These are phyloP conservation scores for Ustilago trichophora DNA, from an alignment of 1,284 basidiomycete species.

Conservation along the genomic window DNA sequence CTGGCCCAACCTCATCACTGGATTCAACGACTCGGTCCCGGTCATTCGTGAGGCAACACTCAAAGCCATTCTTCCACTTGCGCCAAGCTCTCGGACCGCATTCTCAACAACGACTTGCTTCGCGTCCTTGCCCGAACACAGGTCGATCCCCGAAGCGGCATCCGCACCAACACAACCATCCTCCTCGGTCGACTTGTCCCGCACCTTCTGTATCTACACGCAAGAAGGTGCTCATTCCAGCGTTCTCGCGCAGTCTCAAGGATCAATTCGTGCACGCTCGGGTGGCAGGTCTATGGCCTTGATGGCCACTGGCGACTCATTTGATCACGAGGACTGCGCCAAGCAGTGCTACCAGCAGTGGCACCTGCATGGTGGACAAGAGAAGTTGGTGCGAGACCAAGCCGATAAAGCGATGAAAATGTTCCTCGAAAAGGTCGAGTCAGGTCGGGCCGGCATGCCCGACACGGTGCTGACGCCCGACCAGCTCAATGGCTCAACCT, in stretches of 20 bases:
- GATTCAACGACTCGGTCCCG: constrained; percentile 91
- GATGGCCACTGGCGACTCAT: constrained; percentile 92
- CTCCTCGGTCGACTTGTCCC: constrained; percentile 90
- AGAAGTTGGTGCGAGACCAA: constrained; percentile 61
- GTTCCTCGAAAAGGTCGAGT: constrained; percentile 55
- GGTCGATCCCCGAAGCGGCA: constrained; percentile 88
- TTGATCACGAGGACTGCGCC: constrained; percentile 69
- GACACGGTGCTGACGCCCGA: constrained; percentile 47
- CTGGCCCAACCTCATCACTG: constrained; percentile 93
- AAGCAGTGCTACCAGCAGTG: constrained; percentile 55
- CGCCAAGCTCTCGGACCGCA: constrained; percentile 82
- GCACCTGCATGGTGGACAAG: constrained; percentile 61
- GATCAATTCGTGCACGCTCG: constrained; percentile 92
- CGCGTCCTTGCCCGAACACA: constrained; percentile 92
- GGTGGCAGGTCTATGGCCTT: constrained; percentile 95
- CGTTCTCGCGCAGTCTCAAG: constrained; percentile 88
- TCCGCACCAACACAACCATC: constrained; percentile 97
- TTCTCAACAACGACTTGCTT: constrained; percentile 95
- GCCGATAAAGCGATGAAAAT: constrained; percentile 54
- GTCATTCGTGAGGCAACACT: constrained; percentile 94
- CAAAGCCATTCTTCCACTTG: constrained; percentile 83
- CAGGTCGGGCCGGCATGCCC: constrained; percentile 44
- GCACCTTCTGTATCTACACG: constrained; percentile 86
- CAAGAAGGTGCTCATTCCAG: constrained; percentile 92
- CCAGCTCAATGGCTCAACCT: constrained; percentile 25